phyloP scores from a whole-genome alignment of 192 early-diverging fungal species.

The Jimgerdemannia flammicorona region DNA sequence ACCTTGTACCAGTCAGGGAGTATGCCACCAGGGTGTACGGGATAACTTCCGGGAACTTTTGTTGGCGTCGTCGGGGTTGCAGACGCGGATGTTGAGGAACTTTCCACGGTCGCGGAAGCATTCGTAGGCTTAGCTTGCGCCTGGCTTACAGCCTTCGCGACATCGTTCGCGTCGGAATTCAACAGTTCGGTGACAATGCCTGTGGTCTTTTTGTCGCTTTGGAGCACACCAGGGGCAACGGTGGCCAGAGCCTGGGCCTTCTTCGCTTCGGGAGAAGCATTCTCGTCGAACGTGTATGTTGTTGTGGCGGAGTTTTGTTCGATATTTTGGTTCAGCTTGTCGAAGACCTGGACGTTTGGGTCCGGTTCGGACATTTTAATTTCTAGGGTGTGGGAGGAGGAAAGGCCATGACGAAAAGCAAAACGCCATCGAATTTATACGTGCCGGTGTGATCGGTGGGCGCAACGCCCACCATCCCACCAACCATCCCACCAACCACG shows the following conservation, averaged over 20 bases:
- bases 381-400: neutral
- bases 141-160: constrained; percentile 6
- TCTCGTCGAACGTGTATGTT: constrained; percentile 8
- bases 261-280: constrained; percentile 17
- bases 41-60: neutral
- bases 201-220: constrained; percentile 9
- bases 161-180: constrained; percentile 15
- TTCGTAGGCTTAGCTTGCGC: constrained; percentile 7
- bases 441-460: no score
- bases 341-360: neutral
- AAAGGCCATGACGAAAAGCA: neutral
- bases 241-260: constrained; percentile 13
- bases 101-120: neutral
- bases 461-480: no score
- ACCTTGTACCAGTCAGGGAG: constrained; percentile 26
- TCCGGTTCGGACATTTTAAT: no score
- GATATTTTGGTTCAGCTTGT: neutral
- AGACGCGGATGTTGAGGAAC: neutral
- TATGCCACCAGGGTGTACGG: neutral
- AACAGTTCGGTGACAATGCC: constrained; percentile 21
- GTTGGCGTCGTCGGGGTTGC: neutral
- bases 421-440: no score
- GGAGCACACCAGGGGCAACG: constrained; percentile 24
- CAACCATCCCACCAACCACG: no score
- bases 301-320: constrained; percentile 3